Percentiles rank a stretch among this genome's conserved stretches.
phyloP scores from a whole-genome alignment of 73 alveolate species.

The Paramecium primaurelia region DNA sequence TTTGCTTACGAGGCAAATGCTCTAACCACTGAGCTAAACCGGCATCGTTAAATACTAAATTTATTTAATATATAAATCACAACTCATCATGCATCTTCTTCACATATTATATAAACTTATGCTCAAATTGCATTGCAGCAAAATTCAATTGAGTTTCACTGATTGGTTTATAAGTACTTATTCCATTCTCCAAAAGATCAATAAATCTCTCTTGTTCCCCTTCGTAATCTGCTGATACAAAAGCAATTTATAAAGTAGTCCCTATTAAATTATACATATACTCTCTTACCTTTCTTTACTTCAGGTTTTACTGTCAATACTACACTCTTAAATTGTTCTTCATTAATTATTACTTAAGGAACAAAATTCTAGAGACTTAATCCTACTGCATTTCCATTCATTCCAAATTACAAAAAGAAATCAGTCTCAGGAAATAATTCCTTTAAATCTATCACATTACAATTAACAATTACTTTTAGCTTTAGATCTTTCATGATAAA shows the following conservation, averaged over 20 bases:
- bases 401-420: background rate
- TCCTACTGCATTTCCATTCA: slow-evolving; percentile 9
- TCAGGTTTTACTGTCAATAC: background rate
- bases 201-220: background rate
- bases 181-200: background rate
- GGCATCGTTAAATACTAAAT: slow-evolving; percentile 13
- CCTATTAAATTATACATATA: background rate
- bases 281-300: background rate
- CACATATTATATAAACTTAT: background rate
- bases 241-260: background rate
- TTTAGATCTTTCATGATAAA: background rate
- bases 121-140: slow-evolving; percentile 6
- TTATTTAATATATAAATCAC: background rate
- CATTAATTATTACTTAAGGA: background rate
- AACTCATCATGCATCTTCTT: background rate
- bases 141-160: background rate
- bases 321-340: background rate
- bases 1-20: slow-evolving; percentile 60
- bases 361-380: background rate
- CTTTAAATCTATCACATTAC: background rate
- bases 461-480: background rate
- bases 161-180: background rate
- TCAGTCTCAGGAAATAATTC: background rate
- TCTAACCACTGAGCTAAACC: slow-evolving; percentile 50
- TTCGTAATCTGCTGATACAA: background rate